Conservation (phyloP, 177 flowering plant genomes). For the Telopea speciosissima region DNA sequence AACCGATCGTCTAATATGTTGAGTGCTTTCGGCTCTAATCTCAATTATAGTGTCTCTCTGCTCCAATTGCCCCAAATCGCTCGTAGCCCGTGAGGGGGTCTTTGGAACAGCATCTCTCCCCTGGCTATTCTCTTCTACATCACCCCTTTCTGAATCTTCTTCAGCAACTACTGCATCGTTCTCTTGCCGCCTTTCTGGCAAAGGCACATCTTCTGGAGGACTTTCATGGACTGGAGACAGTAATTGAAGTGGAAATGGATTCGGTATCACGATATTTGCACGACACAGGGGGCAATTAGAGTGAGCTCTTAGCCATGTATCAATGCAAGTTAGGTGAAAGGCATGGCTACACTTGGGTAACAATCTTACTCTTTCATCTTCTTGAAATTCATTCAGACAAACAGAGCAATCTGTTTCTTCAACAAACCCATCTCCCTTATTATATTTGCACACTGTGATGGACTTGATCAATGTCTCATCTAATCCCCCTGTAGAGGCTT, state of each 20-base stretch:
- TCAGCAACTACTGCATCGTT: slow-evolving; percentile 6
- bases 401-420: slow-evolving; percentile 75
- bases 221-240: slow-evolving; percentile 17
- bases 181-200: slow-evolving; percentile 13
- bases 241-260: slow-evolving; percentile 15
- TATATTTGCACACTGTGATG: slow-evolving; percentile 52
- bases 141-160: slow-evolving; percentile 18
- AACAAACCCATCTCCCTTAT: slow-evolving; percentile 49
- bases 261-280: slow-evolving; percentile 33
- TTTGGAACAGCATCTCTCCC: slow-evolving; percentile 12
- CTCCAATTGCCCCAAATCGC: slow-evolving; percentile 28
- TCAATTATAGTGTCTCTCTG: slow-evolving; percentile 34
- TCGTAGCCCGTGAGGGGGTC: slow-evolving; percentile 18
- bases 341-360: slow-evolving; percentile 85
- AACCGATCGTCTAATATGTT: slow-evolving; percentile 48
- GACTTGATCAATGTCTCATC: slow-evolving; percentile 60
- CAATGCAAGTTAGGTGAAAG: slow-evolving; percentile 72
- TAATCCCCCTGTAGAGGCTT: slow-evolving; percentile 34
- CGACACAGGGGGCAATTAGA: slow-evolving; percentile 80
- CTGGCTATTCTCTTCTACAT: slow-evolving; percentile 9
- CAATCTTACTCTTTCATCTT: slow-evolving; percentile 57
- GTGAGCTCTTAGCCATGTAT: slow-evolving; percentile 75
- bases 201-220: slow-evolving; percentile 3
- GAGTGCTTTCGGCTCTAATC: slow-evolving; percentile 30
- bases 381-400: slow-evolving; percentile 66